A percentile compares a stretch with the other conserved stretches of the same genome.
These are phyloP conservation scores for Microsporum audouinii DNA, from an alignment of 2,329 filamentous ascomycete species.

Conservation along the genomic window DNA sequence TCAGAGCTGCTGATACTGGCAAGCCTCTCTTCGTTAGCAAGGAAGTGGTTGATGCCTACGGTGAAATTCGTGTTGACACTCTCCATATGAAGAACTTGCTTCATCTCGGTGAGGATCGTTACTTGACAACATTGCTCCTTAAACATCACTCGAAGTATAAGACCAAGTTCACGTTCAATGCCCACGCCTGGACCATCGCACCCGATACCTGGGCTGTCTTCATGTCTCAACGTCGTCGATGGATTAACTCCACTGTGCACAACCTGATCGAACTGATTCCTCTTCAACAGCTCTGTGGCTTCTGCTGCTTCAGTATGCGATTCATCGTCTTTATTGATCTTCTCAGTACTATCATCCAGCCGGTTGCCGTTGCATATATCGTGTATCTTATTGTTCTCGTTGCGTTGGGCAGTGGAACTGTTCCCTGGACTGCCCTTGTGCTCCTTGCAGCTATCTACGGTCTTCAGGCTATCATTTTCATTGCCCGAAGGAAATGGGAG, in stretches of 20 bases:
- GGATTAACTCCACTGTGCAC: constrained; percentile 99
- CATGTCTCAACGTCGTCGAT: constrained; percentile 93
- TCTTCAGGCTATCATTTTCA: constrained; percentile 94
- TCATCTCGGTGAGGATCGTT: constrained; percentile 94
- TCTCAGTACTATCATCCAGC: constrained; percentile 81
- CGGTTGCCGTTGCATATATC: constrained; percentile 82
- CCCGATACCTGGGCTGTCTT: constrained; percentile 91
- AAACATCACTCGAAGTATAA: constrained; percentile 91
- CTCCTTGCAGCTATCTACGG: constrained; percentile 92
- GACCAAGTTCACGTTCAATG: constrained; percentile 90
- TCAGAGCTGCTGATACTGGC: constrained; percentile 83
- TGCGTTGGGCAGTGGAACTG: constrained; percentile 46
- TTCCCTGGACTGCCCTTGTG: constrained; percentile 80
- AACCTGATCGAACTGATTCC: constrained; percentile 94
- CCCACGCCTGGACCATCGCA: constrained; percentile 93
- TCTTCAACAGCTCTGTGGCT: constrained; percentile 86
- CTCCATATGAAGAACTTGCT: constrained; percentile 98
- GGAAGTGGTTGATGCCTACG: constrained; percentile 77
- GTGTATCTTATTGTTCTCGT: constrained; percentile 75
- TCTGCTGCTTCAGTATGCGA: constrained; percentile 99
- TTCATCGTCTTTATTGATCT: constrained; percentile 94
- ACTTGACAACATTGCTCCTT: constrained; percentile 83
- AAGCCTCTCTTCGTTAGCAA: constrained; percentile 94
- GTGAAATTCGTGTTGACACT: constrained; percentile 91
- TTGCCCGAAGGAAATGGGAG: constrained; percentile 92